Conservation (phyloP, 1,139 yeast genomes). For the Spencermartinsiella ligniputridi region DNA sequence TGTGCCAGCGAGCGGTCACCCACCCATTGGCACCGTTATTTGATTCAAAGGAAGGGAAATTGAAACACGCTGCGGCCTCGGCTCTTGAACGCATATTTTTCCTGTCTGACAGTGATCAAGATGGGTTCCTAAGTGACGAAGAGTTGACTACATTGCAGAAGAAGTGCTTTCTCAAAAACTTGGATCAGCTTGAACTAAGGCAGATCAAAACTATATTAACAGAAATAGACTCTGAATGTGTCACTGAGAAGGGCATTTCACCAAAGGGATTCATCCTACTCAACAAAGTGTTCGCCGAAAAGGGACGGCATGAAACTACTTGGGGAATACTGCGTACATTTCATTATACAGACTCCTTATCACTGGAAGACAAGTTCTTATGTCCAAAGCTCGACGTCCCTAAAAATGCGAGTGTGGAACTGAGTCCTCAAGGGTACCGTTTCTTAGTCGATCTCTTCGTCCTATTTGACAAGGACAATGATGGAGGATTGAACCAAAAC, state of each 20-base stretch:
- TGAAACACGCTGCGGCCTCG: conserved; percentile 70
- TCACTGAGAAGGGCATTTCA: conserved; percentile 49
- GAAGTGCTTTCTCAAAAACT: conserved; percentile 64
- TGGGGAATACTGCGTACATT: conserved; percentile 91
- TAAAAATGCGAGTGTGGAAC: conserved; percentile 73
- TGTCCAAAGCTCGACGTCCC: conserved; percentile 77
- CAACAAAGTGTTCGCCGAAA: conserved; percentile 78
- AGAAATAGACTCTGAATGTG: background rate
- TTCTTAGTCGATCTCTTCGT: conserved; percentile 86
- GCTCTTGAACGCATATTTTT: conserved; percentile 82
- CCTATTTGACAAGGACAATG: conserved; percentile 87
- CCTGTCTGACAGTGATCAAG: conserved; percentile 84
- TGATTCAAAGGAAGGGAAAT: conserved; percentile 81
- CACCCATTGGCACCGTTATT: conserved; percentile 92
- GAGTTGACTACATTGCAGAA: conserved; percentile 68
- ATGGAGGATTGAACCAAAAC: conserved; percentile 79
- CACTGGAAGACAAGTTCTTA: conserved; percentile 71
- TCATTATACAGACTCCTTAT: conserved; percentile 86
- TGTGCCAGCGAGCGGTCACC: conserved; percentile 87
- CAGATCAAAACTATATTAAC: conserved; percentile 42
- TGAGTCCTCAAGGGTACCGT: conserved; percentile 90
- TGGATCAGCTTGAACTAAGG: conserved; percentile 50
- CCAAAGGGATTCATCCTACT: conserved; percentile 71
- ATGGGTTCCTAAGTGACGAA: conserved; percentile 65
- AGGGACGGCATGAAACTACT: conserved; percentile 91